These are phyloP conservation scores for Cicer bijugum DNA, from an alignment of 306 rosid genomes.

Conservation along the genomic window DNA sequence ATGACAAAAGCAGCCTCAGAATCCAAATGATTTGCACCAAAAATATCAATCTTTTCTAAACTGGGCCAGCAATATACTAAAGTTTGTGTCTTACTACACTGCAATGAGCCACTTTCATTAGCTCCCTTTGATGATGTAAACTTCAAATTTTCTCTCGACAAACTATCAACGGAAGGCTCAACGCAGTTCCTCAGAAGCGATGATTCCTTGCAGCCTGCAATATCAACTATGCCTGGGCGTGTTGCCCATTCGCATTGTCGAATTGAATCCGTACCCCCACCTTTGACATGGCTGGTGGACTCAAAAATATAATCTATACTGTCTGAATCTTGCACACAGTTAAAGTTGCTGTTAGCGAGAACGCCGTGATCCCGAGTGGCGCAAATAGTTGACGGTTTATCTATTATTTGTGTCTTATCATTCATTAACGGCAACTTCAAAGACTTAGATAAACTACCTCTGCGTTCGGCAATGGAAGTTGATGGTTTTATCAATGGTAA, in stretches of 20 bases:
- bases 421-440: conserved; percentile 70
- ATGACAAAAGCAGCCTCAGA: conserved; percentile 74
- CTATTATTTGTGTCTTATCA: conserved; percentile 52
- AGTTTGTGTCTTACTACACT: conserved; percentile 46
- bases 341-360: conserved; percentile 43
- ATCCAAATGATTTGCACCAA: conserved; percentile 64
- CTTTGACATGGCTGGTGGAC: conserved; percentile 45
- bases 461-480: conserved; percentile 86
- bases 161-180: conserved; percentile 44
- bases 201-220: conserved; percentile 42
- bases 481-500: conserved; percentile 63
- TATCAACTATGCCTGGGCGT: conserved; percentile 36
- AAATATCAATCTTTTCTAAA: conserved; percentile 64
- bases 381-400: conserved; percentile 50
- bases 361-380: conserved; percentile 49
- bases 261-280: conserved; percentile 49
- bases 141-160: conserved; percentile 42
- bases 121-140: conserved; percentile 50
- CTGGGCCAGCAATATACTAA: conserved; percentile 78
- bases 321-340: conserved; percentile 46
- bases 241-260: conserved; percentile 41
- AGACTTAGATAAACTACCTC: conserved; percentile 80
- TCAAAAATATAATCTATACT: conserved; percentile 45
- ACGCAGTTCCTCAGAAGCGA: conserved; percentile 44
- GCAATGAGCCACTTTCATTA: conserved; percentile 48